Conservation (phyloP, 257 asterid species). For the Nicotiana attenuata region DNA sequence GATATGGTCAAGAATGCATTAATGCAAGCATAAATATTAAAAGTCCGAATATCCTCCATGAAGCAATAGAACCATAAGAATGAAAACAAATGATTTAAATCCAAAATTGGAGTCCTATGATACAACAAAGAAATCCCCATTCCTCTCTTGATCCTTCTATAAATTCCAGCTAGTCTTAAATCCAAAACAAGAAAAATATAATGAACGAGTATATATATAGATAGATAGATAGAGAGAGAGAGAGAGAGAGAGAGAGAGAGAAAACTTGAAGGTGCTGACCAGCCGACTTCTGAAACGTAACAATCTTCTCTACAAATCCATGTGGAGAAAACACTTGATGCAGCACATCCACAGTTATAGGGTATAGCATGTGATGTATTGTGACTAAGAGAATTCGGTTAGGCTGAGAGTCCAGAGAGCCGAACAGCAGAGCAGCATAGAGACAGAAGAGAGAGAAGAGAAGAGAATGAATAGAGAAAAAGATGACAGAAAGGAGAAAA, state of each 20-base stretch:
- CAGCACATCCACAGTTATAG: slow-evolving; percentile 99
- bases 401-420: slow-evolving; percentile 85
- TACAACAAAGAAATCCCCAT: neutral
- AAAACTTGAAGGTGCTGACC: slow-evolving; percentile 91
- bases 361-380: slow-evolving; percentile 99
- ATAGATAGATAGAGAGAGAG: too few species aligned
- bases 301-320: slow-evolving; percentile 99
- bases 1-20: neutral
- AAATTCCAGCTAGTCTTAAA: neutral
- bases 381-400: slow-evolving; percentile 99
- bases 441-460: slow-evolving; percentile 77
- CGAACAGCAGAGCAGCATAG: slow-evolving; percentile 77
- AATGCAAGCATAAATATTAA: neutral
- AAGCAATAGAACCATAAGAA: neutral
- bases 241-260: slow-evolving; percentile 37
- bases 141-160: slow-evolving; percentile 1
- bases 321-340: slow-evolving; percentile 99
- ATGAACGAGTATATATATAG: slow-evolving; percentile 17
- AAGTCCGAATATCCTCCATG: neutral
- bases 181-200: slow-evolving; percentile 23
- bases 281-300: slow-evolving; percentile 99
- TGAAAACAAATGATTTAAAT: neutral
- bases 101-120: slow-evolving; percentile 1
- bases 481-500: slow-evolving; percentile 42
- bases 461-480: slow-evolving; percentile 72